Conservation (phyloP, 208 protist species). For the Trypanosoma vivax region DNA sequence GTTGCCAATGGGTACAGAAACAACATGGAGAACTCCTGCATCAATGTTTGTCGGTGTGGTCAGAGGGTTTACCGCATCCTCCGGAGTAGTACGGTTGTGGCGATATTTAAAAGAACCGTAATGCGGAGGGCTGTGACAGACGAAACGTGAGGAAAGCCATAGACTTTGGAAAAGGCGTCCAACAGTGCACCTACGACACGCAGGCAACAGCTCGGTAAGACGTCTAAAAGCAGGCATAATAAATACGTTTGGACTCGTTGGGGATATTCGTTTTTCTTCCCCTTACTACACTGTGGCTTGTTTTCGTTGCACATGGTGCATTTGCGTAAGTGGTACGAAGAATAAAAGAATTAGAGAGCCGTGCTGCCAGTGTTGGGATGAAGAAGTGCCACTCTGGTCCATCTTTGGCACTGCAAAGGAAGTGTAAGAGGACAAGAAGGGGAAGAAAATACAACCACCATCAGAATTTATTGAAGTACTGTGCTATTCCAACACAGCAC, state of each 20-base stretch:
- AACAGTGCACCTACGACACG: background rate
- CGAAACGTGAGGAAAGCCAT: constrained; percentile 2
- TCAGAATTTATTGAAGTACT: too few relatives aligned
- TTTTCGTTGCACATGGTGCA: too few relatives aligned
- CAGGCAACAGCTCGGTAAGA: background rate
- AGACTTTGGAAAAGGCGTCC: background rate
- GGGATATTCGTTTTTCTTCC: background rate
- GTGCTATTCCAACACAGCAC: too few relatives aligned
- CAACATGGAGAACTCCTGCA: constrained; percentile 69
- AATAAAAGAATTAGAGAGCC: too few relatives aligned
- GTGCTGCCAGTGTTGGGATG: too few relatives aligned
- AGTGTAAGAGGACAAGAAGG: too few relatives aligned
- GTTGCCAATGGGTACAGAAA: constrained; percentile 89
- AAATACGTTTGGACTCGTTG: background rate
- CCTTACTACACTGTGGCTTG: too few relatives aligned
- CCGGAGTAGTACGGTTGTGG: constrained; percentile 31
- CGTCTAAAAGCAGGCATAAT: background rate
- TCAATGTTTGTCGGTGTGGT: constrained; percentile 73
- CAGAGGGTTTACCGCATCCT: constrained; percentile 79
- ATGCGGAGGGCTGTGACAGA: background rate
- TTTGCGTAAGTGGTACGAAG: too few relatives aligned
- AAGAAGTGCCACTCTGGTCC: too few relatives aligned
- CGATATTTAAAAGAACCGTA: constrained; percentile 53
- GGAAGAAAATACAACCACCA: too few relatives aligned
- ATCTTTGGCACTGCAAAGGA: too few relatives aligned